These are phyloP conservation scores for Dysphania ambrosioides DNA, from an alignment of 148 eudicot genomes.

Conservation along the genomic window DNA sequence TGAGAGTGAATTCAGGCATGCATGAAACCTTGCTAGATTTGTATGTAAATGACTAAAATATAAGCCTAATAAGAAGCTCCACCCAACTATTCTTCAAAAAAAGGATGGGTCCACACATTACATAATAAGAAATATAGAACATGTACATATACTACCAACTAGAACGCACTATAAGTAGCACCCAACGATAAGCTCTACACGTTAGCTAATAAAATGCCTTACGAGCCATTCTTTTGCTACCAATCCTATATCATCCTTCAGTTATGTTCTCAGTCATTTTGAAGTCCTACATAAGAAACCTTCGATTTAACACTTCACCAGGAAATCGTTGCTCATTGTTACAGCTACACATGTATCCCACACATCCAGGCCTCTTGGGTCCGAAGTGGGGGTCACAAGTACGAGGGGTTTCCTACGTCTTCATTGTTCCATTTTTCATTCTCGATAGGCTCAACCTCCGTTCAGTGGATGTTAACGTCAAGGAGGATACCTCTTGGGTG, in stretches of 20 bases:
- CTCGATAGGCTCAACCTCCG: not conserved
- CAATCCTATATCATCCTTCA: not conserved
- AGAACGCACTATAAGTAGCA: too few relatives aligned
- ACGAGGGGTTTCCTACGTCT: constrained; percentile 1
- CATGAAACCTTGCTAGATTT: too few relatives aligned
- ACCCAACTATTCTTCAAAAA: too few relatives aligned
- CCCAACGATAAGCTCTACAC: too few relatives aligned
- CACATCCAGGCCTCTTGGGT: not conserved
- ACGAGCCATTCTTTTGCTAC: not conserved
- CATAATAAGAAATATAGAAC: too few relatives aligned
- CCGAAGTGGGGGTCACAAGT: not conserved
- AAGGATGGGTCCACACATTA: too few relatives aligned
- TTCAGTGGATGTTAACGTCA: not conserved
- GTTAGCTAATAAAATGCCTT: not conserved
- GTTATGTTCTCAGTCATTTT: not conserved
- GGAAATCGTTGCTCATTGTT: not conserved
- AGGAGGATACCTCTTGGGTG: constrained; percentile 3
- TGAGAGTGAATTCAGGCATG: too few relatives aligned
- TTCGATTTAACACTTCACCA: constrained; percentile 1
- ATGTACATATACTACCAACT: too few relatives aligned
- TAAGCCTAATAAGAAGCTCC: too few relatives aligned
- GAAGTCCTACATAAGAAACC: not conserved
- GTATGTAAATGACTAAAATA: too few relatives aligned
- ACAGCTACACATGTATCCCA: not conserved
- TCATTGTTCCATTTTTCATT: not conserved